A percentile compares a stretch with the other conserved stretches of the same genome.
These are phyloP conservation scores for Urtica urens DNA, from an alignment of 306 rosid species.

Conservation along the genomic window DNA sequence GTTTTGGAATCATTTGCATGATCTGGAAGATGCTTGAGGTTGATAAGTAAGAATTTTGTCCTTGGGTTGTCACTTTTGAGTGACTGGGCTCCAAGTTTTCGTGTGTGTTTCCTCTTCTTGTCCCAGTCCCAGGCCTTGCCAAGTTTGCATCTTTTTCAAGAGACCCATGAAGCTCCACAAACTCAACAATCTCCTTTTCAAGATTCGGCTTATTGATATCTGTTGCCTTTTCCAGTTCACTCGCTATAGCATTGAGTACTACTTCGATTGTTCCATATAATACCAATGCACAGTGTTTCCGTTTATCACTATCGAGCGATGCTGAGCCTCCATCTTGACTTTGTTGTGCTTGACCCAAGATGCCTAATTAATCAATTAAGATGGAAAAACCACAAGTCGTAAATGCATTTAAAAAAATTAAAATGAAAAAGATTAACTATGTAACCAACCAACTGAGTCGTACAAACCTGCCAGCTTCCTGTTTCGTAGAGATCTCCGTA, in stretches of 20 bases:
- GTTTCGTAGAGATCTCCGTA: conserved; percentile 18
- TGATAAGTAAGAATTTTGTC: conserved; percentile 21
- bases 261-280: conserved; percentile 30
- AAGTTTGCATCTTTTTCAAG: conserved; percentile 14
- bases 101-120: conserved; percentile 18
- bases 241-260: conserved; percentile 21
- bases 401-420: too few relatives aligned
- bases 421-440: not conserved
- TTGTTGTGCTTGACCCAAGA: conserved; percentile 15
- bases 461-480: conserved; percentile 23
- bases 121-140: conserved; percentile 15
- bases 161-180: conserved; percentile 19
- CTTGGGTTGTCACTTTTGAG: conserved; percentile 14
- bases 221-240: conserved; percentile 28
- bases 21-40: conserved; percentile 26
- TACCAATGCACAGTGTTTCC: conserved; percentile 14
- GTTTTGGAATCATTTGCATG: conserved; percentile 17
- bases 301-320: conserved; percentile 22
- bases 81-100: conserved; percentile 15
- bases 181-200: conserved; percentile 26
- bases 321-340: conserved; percentile 20
- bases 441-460: not conserved
- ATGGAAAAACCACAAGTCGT: too few relatives aligned
- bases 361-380: conserved; percentile 23
- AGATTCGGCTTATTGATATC: conserved; percentile 18